Base-by-base conservation (phyloP, 352 stramenopile species). In the Phytopythium helicoides region DNA sequence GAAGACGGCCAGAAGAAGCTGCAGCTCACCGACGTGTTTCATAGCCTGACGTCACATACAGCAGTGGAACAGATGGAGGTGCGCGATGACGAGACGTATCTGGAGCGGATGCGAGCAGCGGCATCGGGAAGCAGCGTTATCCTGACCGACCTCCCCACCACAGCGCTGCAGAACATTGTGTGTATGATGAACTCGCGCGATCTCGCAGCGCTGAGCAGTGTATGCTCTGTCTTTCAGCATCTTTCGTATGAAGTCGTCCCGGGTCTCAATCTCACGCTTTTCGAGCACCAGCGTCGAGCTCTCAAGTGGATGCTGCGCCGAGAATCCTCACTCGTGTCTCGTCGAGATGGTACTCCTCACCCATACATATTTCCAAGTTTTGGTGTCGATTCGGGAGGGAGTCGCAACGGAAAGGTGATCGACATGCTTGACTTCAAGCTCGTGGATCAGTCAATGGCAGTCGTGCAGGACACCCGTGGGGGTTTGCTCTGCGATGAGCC, bases 401-500 rank as follows among this genome's bases (percentile, higher is more conserved):
- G 18, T 6, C 1, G n/a, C 6, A 64, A 44, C 11, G 37, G 19
- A 4, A 21, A 49, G 19, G 64, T 77, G 4, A 71, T 90, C 47
- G 80, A 90, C 56, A 52, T 90, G 33, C 71, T 90, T n/a, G 76
- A 88, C 12, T 47, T 56, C 4, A 63, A 59, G 54, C 52, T 92
- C 14, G 54, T 72, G n/a, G 45, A 56, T 1, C 35, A 55, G 5
- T 40, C 64, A 1, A 47, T 62, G 3, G 58, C 62, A 26, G 56
- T 44, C 7, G 64, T 53, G 42, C 60, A 63, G 37, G 82, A 95
- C 40, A 66, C 68, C 3, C 79, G 77, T 16, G 82, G 85, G 0
- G 85, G 85, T 16, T 74, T 95, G 41, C 88, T 95, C 33, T 93
- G 78, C 46, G 82, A 95, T 47, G 85, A 95, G 23, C 85, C 85